These are phyloP conservation scores for Pseudoneurospora amorphoporcata DNA, from an alignment of 495 filamentous ascomycete species.

Conservation along the genomic window DNA sequence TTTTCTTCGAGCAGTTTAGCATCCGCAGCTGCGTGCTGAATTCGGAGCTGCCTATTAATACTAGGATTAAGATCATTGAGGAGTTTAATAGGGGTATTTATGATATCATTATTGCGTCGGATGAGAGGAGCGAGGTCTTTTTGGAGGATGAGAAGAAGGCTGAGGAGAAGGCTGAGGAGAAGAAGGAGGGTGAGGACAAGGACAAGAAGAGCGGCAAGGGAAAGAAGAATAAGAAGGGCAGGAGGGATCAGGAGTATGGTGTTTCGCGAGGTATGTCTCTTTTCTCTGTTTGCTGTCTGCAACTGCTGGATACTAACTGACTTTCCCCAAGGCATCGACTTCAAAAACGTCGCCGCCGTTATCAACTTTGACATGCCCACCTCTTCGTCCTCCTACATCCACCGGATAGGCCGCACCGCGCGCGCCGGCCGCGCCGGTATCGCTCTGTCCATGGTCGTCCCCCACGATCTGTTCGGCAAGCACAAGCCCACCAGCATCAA, in stretches of 20 bases:
- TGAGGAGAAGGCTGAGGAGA: slow-evolving; percentile 20
- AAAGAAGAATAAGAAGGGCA: slow-evolving; percentile 14
- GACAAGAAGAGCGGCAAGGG: slow-evolving; percentile 14
- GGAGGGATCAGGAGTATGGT: slow-evolving; percentile 71
- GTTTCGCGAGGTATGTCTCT: slow-evolving; percentile 58
- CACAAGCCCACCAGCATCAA: slow-evolving; percentile 75
- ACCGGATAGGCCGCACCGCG: slow-evolving; percentile 90
- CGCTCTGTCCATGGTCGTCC: slow-evolving; percentile 88
- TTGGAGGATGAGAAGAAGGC: slow-evolving; percentile 45
- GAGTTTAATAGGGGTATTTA: slow-evolving; percentile 77
- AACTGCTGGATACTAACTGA: background rate
- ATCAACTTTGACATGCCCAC: slow-evolving; percentile 94
- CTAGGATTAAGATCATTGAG: slow-evolving; percentile 85
- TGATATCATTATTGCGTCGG: slow-evolving; percentile 92
- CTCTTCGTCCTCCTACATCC: slow-evolving; percentile 81
- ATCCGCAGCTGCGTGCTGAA: slow-evolving; percentile 91
- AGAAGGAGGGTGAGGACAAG: slow-evolving; percentile 10
- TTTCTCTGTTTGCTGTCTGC: background rate
- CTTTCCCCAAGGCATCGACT: slow-evolving; percentile 55
- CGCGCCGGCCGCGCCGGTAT: slow-evolving; percentile 84
- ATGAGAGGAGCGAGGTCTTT: slow-evolving; percentile 74
- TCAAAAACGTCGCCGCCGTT: slow-evolving; percentile 86
- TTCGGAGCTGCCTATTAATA: slow-evolving; percentile 87
- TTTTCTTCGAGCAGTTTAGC: slow-evolving; percentile 94
- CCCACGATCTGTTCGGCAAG: slow-evolving; percentile 67